Evolutionary conservation across 2,329 filamentous ascomycete species (phyloP), one percentile per base, ranked within the genome.

Genomic region (Penicillium janthinellum): DNA sequence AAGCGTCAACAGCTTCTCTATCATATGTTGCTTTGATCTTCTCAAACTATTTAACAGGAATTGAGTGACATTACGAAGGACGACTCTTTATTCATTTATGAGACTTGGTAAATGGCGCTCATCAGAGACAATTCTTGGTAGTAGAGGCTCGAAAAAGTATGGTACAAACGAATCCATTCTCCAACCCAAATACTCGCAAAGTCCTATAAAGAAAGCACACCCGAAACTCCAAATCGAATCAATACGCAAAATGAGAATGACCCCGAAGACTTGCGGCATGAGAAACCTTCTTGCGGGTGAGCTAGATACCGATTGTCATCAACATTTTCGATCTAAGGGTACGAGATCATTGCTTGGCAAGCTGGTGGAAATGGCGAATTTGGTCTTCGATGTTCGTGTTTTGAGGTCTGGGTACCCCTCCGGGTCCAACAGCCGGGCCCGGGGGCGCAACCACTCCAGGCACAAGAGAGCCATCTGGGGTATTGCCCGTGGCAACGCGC

Each of bases 301-400:
- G 44, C 44, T 47, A n/a, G 15, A 47, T 31, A 10, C 22, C 25
- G n/a, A 11, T n/a, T 28, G 15, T 31, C 22, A n/a, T 54, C 39
- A 47, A 38, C 10, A 15, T 22, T 10, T 17, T 37, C 41, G 28
- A n/a, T 41, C 42, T 25, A 35, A n/a, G 31, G 11, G 20, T 5
- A 14, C 15, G 37, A 56, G 45, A 38, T 67, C 54, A 75, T 66
- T 74, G 69, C 60, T 69, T 74, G 58, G 80, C 83, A 68, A 84
- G 86, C 69, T 87, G 81, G 65, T 88, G 85, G 59, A 89, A 86
- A 54, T 84, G 82, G 61, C 89, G 83, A 64, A 96, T 91, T 78
- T 96, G 92, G 74, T 96, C 92, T 73, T 95, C 90, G 39, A 96
- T 88, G 71, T 92, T 94, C 75, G 90, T 86, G 57, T 68, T 75